phyloP scores from a whole-genome alignment of 441 rosid genomes.

The Erodium moschatum region DNA sequence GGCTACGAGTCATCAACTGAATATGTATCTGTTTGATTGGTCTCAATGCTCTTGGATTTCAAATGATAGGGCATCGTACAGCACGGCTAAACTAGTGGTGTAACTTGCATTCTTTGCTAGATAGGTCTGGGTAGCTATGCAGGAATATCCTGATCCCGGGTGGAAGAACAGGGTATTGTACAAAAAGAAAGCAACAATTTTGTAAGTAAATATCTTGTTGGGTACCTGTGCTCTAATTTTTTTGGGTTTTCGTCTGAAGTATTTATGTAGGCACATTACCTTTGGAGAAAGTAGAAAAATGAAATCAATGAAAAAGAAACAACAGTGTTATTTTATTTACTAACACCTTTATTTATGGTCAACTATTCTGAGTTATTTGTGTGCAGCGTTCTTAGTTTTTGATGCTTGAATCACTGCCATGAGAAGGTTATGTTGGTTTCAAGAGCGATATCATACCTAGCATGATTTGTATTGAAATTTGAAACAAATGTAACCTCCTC shows the following conservation, averaged over 20 bases:
- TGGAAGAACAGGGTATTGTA: slow-evolving; percentile 1
- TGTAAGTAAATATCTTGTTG: slow-evolving; percentile 17
- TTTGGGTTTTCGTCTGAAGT: slow-evolving; percentile 5
- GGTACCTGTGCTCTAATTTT: slow-evolving; percentile 22
- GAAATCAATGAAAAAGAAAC: slow-evolving; percentile 11
- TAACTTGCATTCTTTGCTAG: neutral
- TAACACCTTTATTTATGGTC: too few species aligned
- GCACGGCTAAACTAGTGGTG: neutral
- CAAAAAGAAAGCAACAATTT: slow-evolving; percentile 17
- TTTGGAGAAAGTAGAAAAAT: slow-evolving; percentile 12
- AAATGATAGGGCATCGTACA: neutral
- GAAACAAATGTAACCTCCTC: too few species aligned
- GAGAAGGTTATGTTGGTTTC: too few species aligned
- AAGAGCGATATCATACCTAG: too few species aligned
- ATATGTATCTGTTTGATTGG: slow-evolving; percentile 13
- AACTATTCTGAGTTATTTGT: too few species aligned
- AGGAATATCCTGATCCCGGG: slow-evolving; percentile 11
- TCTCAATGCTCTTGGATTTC: slow-evolving; percentile 7
- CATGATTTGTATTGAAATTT: too few species aligned
- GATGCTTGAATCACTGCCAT: too few species aligned
- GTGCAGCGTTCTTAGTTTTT: too few species aligned
- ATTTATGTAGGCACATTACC: slow-evolving; percentile 19
- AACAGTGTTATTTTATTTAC: neutral
- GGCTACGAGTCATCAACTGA: slow-evolving; percentile 11
- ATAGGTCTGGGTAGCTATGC: neutral